phyloP scores from a whole-genome alignment of 768 basidiomycete species.

The Xerocomellus amylosporus region DNA sequence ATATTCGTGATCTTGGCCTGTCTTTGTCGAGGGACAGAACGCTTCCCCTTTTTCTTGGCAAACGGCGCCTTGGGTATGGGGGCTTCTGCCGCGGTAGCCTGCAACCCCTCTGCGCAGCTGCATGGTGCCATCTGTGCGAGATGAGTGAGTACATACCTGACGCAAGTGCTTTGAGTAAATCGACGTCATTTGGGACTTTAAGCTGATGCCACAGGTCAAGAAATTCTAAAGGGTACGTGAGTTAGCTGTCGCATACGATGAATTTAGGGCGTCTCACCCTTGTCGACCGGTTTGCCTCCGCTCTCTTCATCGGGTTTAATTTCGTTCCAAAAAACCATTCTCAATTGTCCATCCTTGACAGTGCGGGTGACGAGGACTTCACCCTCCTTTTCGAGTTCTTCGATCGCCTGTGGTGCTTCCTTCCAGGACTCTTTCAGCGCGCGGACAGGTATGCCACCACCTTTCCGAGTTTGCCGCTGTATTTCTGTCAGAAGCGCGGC shows the following conservation, averaged over 20 bases:
- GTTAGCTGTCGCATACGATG: conserved; percentile 3
- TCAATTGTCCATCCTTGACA: conserved; percentile 74
- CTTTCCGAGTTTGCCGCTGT: conserved; percentile 77
- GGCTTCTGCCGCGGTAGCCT: conserved; percentile 69
- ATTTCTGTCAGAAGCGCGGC: conserved; percentile 81
- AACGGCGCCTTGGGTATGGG: conserved; percentile 52
- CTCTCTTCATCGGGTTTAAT: conserved; percentile 71
- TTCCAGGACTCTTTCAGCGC: conserved; percentile 90
- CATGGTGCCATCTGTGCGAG: background rate
- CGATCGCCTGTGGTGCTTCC: conserved; percentile 77
- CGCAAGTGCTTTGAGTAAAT: conserved; percentile 72
- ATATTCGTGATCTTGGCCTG: conserved; percentile 85
- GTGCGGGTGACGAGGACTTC: conserved; percentile 87
- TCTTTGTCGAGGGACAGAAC: conserved; percentile 67
- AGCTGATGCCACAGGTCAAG: conserved; percentile 82
- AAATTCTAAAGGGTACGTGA: conserved; percentile 57
- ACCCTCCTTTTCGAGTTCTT: conserved; percentile 87
- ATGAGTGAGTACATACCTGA: conserved; percentile 47
- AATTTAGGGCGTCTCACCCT: conserved; percentile 49
- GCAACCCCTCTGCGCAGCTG: conserved; percentile 62
- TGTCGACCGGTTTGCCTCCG: conserved; percentile 71
- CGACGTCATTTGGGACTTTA: conserved; percentile 82
- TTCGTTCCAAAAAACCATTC: conserved; percentile 91
- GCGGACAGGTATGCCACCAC: conserved; percentile 81
- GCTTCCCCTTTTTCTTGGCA: conserved; percentile 82